These are phyloP conservation scores for Neckera pumila DNA, from an alignment of 225 moss, liverwort and hornwort genomes.

Conservation along the genomic window DNA sequence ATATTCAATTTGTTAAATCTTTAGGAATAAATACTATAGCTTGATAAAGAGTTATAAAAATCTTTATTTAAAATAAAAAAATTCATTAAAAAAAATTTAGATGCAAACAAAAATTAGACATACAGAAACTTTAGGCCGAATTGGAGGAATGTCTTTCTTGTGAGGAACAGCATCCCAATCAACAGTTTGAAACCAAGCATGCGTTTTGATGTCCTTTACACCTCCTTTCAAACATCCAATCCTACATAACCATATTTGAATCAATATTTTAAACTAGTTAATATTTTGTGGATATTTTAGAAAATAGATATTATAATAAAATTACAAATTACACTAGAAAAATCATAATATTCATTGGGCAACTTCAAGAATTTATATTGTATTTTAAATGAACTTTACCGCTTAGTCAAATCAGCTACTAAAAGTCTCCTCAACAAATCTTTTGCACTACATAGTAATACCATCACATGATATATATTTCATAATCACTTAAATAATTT, in stretches of 20 bases:
- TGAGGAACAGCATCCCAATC: conserved; percentile 57
- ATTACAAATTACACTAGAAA: fast-evolving
- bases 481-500: not conserved
- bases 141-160: conserved; percentile 66
- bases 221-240: conserved; percentile 90
- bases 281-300: not conserved
- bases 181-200: conserved; percentile 61
- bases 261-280: not conserved
- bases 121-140: conserved; percentile 86
- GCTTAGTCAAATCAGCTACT: conserved; percentile 81
- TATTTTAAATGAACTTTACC: conserved; percentile 3
- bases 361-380: too few species aligned
- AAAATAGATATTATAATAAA: not conserved
- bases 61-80: too few species aligned
- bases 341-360: not conserved
- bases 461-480: not conserved
- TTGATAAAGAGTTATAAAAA: not conserved
- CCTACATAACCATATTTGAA: not conserved
- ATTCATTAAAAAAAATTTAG: too few species aligned
- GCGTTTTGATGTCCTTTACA: conserved; percentile 74
- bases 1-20: not conserved
- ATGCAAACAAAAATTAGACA: not conserved
- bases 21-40: not conserved
- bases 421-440: conserved; percentile 69
- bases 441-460: conserved; percentile 43